phyloP scores from a whole-genome alignment of 441 rosid species.

The Syzygium syzygioides region DNA sequence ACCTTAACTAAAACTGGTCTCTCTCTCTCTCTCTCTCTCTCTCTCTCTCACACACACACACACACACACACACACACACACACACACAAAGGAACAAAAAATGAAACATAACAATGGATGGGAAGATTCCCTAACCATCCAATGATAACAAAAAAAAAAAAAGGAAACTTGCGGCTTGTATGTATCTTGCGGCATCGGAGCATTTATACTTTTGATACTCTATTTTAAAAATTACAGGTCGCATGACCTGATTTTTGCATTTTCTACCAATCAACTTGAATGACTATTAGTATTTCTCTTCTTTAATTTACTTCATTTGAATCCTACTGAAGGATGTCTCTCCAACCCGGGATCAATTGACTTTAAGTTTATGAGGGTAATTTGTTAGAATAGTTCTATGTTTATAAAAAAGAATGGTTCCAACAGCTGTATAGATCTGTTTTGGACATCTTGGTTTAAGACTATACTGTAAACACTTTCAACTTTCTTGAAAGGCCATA shows the following conservation, averaged over 20 bases:
- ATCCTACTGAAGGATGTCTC: not conserved
- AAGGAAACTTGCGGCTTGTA: not conserved
- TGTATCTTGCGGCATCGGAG: not conserved
- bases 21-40: slow-evolving; percentile 11
- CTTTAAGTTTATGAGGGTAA: not conserved
- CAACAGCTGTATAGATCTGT: not conserved
- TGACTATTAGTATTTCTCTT: not conserved
- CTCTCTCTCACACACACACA: fast-evolving
- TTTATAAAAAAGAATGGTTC: not conserved
- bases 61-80: too few species aligned
- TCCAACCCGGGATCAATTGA: not conserved
- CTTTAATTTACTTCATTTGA: not conserved
- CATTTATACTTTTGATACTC: not conserved
- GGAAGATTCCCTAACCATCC: not conserved
- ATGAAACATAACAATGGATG: not conserved
- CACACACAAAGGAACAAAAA: not conserved
- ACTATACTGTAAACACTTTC: not conserved
- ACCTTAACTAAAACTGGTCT: slow-evolving; percentile 96
- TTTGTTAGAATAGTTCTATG: not conserved
- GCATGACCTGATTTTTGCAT: not conserved
- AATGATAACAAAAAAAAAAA: not conserved
- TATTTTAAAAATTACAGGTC: not conserved
- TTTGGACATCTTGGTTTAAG: not conserved
- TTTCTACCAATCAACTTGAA: not conserved
- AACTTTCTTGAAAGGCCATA: not conserved